A percentile compares a stretch with the other conserved stretches of the same genome.
Evolutionary conservation across 2,329 filamentous ascomycete species (phyloP).

Genomic region (Epichloe uncinata): DNA sequence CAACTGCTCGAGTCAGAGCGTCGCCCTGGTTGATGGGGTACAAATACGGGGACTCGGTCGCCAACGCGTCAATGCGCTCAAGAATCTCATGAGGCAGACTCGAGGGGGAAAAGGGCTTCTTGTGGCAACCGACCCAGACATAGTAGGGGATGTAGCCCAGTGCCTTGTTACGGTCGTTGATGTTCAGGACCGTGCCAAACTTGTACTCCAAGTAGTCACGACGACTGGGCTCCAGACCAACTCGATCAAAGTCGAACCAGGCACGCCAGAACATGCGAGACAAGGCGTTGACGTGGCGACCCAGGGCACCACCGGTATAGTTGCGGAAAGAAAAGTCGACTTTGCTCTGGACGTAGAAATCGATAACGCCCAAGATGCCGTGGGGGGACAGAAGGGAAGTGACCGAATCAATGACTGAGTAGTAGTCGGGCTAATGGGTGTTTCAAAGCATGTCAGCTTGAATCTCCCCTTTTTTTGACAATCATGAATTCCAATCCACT

Average conservation of each 20-base stretch:
- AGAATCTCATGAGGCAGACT: constrained; percentile 54
- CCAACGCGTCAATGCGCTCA: constrained; percentile 75
- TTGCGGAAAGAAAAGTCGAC: constrained; percentile 76
- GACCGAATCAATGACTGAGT: constrained; percentile 82
- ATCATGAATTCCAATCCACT: constrained; percentile 15
- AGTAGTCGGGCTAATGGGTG: constrained; percentile 54
- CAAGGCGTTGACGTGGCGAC: constrained; percentile 83
- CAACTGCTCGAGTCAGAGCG: constrained; percentile 45
- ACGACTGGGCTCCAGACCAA: constrained; percentile 71
- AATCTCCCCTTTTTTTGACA: neutral
- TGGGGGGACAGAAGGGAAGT: constrained; percentile 59
- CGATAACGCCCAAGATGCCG: constrained; percentile 73
- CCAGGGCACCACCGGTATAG: constrained; percentile 76
- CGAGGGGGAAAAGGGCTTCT: constrained; percentile 53
- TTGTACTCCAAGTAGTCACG: constrained; percentile 91
- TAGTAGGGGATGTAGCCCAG: constrained; percentile 93
- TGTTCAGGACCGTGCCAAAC: constrained; percentile 76
- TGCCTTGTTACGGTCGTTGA: constrained; percentile 69
- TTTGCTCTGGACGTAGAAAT: constrained; percentile 90
- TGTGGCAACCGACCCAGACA: constrained; percentile 81
- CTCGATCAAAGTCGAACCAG: constrained; percentile 90
- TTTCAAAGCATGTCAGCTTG: neutral
- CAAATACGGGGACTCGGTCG: constrained; percentile 80
- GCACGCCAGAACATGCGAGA: constrained; percentile 85
- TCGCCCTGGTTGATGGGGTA: constrained; percentile 55